Percentiles rank a stretch among this genome's conserved stretches.
phyloP scores from a whole-genome alignment of 305 asterid genomes.

The Fraxinus greggii region DNA sequence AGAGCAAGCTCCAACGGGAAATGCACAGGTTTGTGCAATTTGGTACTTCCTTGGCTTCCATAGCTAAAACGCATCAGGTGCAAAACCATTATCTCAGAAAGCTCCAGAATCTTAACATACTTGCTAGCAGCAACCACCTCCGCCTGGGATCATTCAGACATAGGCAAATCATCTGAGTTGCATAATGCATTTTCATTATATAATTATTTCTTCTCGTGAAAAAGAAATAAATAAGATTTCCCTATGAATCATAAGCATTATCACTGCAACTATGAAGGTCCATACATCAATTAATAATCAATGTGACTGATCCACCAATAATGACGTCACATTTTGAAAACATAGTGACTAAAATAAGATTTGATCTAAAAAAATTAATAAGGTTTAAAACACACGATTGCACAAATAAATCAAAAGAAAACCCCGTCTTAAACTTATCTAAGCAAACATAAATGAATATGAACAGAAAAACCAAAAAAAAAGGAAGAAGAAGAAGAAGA shows the following conservation, averaged over 20 bases:
- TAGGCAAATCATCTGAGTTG: conserved; percentile 3
- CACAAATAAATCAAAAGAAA: neutral
- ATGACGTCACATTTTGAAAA: neutral
- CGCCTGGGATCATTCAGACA: conserved; percentile 46
- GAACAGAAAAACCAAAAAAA: neutral
- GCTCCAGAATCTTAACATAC: conserved; percentile 67
- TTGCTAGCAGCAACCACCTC: conserved; percentile 80
- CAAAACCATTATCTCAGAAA: conserved; percentile 69
- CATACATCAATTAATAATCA: conserved; percentile 15
- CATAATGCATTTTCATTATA: conserved; percentile 9
- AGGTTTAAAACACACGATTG: neutral
- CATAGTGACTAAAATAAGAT: neutral
- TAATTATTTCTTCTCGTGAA: neutral
- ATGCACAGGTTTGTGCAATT: conserved; percentile 67
- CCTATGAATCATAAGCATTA: conserved; percentile 11
- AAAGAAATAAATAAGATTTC: conserved; percentile 15
- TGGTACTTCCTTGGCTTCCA: conserved; percentile 73
- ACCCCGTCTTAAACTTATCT: neutral
- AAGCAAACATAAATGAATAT: neutral
- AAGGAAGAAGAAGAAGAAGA: neutral
- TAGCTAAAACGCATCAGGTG: conserved; percentile 87
- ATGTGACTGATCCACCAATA: neutral
- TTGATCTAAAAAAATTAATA: conserved; percentile 1
- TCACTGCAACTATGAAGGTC: conserved; percentile 17
- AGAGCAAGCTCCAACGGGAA: conserved; percentile 70